Conservation (phyloP, 306 rosid genomes). For the barrel medic (Medicago truncatula) region DNA sequence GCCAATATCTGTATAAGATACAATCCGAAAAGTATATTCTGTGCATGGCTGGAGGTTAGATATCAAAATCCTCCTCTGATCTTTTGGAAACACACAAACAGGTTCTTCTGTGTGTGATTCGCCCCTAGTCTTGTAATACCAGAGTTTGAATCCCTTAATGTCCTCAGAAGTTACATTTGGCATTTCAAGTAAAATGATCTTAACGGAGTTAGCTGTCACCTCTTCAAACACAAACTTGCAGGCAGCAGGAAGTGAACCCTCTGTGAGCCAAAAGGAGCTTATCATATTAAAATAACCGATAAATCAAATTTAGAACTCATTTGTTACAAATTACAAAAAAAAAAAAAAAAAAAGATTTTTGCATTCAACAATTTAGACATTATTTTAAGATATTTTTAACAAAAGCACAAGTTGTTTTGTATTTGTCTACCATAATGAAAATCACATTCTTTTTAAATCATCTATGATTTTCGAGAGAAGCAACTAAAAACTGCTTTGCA, state of each 20-base stretch:
- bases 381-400: no score
- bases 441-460: no score
- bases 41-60: constrained; percentile 91
- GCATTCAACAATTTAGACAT: no score
- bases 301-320: neutral
- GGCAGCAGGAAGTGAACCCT: constrained; percentile 98
- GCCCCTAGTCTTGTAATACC: constrained; percentile 85
- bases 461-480: no score
- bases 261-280: constrained; percentile 54
- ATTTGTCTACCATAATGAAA: no score
- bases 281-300: constrained; percentile 29
- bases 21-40: constrained; percentile 82
- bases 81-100: constrained; percentile 77
- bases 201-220: constrained; percentile 76
- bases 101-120: constrained; percentile 77
- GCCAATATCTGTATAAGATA: constrained; percentile 72
- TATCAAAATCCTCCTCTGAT: constrained; percentile 89
- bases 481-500: no score
- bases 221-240: constrained; percentile 98
- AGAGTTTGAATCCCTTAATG: constrained; percentile 90
- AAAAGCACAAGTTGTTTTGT: no score
- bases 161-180: constrained; percentile 61
- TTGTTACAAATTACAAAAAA: no score
- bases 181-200: constrained; percentile 80
- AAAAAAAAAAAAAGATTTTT: no score